Conservation (phyloP, 441 rosid species). For the Erodium moschatum region DNA sequence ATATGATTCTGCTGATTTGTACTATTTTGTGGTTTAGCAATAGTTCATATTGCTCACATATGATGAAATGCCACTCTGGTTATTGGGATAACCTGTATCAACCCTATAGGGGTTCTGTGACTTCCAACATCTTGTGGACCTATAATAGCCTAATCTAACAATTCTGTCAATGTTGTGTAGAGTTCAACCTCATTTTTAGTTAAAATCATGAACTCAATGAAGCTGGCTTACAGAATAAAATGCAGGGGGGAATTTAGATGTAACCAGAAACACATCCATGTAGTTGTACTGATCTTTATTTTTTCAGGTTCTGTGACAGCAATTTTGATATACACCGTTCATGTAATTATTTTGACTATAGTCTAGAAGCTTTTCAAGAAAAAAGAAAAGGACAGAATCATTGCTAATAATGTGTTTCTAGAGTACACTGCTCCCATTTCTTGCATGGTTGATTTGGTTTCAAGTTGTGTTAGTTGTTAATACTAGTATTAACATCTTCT, state of each 20-base stretch:
- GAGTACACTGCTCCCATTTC: background rate
- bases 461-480: constrained; percentile 1
- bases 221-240: background rate
- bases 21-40: background rate
- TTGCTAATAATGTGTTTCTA: background rate
- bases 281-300: background rate
- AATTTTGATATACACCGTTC: background rate
- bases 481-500: background rate
- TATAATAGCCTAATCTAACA: background rate
- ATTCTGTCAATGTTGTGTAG: background rate
- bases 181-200: background rate
- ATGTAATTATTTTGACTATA: background rate
- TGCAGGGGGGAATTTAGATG: background rate
- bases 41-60: background rate
- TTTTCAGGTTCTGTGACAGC: background rate
- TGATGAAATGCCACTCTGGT: background rate
- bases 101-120: background rate
- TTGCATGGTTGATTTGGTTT: background rate
- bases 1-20: background rate
- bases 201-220: background rate
- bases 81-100: background rate
- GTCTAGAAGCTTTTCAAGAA: background rate
- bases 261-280: background rate
- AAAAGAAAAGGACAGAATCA: background rate
- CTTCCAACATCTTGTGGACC: background rate